Conservation (phyloP, 352 stramenopile genomes). For the Aphanomyces stellatus region DNA sequence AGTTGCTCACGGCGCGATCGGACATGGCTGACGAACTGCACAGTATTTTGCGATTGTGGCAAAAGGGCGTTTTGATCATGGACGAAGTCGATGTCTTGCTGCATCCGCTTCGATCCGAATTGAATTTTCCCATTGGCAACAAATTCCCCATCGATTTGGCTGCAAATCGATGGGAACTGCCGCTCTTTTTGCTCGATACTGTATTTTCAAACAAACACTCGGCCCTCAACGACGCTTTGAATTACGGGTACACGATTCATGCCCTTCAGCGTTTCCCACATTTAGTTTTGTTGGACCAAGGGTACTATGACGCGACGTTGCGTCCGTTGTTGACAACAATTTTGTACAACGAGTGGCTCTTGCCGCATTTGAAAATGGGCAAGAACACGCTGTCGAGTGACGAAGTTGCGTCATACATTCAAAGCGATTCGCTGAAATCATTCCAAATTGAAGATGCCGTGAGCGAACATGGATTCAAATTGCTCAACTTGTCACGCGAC, state of each 20-base stretch:
- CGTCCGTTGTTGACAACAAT: constrained; percentile 90
- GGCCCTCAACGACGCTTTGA: constrained; percentile 85
- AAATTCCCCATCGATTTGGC: constrained; percentile 87
- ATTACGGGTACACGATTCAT: constrained; percentile 88
- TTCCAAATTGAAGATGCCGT: constrained; percentile 74
- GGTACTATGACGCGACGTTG: constrained; percentile 93
- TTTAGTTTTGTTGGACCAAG: constrained; percentile 94
- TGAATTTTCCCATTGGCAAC: constrained; percentile 89
- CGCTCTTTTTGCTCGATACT: constrained; percentile 92
- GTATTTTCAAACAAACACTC: constrained; percentile 60
- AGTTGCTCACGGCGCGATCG: constrained; percentile 63
- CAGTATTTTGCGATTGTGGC: constrained; percentile 83
- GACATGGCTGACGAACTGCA: constrained; percentile 88
- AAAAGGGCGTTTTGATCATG: constrained; percentile 91
- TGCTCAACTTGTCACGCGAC: constrained; percentile 97
- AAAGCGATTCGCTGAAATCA: constrained; percentile 47
- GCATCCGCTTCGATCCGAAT: constrained; percentile 83
- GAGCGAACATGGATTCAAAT: constrained; percentile 89
- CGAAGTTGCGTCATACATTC: constrained; percentile 56
- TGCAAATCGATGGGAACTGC: constrained; percentile 87
- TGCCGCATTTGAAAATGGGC: constrained; percentile 85
- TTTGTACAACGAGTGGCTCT: constrained; percentile 60
- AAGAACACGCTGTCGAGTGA: constrained; percentile 88
- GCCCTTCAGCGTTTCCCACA: constrained; percentile 96
- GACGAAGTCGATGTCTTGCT: constrained; percentile 90